Percentiles rank a stretch among this genome's conserved stretches.
Evolutionary conservation across 2,329 filamentous ascomycete species (phyloP).

Genomic region (Huntiella moniliformis): DNA sequence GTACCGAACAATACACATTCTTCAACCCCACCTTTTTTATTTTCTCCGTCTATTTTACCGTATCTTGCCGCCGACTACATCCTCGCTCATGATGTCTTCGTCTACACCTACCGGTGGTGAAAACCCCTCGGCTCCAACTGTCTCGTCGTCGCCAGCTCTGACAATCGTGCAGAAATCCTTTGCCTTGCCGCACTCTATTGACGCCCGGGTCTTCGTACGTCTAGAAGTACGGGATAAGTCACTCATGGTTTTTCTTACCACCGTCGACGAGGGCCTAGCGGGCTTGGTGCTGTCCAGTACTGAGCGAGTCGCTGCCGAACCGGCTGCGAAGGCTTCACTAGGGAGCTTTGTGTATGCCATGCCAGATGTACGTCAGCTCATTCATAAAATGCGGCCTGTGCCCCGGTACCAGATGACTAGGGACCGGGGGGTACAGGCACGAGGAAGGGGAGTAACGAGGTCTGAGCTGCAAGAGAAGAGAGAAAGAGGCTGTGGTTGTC

Average conservation of each 20-base stretch:
- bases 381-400: background rate
- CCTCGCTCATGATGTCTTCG: too few species aligned
- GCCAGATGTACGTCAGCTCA: constrained; percentile 48
- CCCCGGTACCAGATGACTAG: too few species aligned
- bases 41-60: too few species aligned
- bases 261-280: constrained; percentile 29
- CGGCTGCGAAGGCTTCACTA: constrained; percentile 28
- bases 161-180: constrained; percentile 31
- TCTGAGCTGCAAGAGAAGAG: too few species aligned
- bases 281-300: constrained; percentile 19
- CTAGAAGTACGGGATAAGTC: constrained; percentile 39
- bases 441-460: too few species aligned
- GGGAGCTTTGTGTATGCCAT: constrained; percentile 90
- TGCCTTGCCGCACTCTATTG: constrained; percentile 38
- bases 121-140: background rate
- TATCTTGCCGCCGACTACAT: too few species aligned
- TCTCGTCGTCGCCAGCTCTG: background rate
- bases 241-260: constrained; percentile 42
- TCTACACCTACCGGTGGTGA: background rate
- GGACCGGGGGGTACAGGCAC: too few species aligned
- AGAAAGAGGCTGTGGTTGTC: background rate
- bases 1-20: too few species aligned
- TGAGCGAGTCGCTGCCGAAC: background rate
- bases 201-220: constrained; percentile 42
- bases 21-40: too few species aligned